Conservation (phyloP, 495 filamentous ascomycete genomes). For the Hamigera avellanea region DNA sequence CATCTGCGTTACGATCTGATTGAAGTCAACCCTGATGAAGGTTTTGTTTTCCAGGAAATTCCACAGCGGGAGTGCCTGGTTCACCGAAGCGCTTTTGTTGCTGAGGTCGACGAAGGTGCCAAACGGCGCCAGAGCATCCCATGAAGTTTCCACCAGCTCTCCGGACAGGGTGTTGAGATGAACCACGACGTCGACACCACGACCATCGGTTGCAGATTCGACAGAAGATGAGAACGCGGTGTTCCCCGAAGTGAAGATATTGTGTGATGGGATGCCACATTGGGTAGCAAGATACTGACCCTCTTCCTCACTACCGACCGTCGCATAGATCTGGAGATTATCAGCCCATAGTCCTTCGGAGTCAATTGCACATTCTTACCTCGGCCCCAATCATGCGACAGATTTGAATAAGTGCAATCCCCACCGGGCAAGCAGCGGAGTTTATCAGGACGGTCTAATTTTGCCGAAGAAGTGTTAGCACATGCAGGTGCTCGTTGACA, state of each 20-base stretch:
- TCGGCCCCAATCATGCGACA: slow-evolving; percentile 31
- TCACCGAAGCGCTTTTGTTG: slow-evolving; percentile 9
- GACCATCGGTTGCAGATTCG: slow-evolving; percentile 8
- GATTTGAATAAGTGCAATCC: slow-evolving; percentile 43
- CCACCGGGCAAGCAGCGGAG: slow-evolving; percentile 38
- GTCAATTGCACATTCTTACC: neutral
- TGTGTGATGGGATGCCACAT: slow-evolving; percentile 12
- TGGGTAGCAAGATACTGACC: slow-evolving; percentile 18
- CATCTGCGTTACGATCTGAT: too few relatives aligned
- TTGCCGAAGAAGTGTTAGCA: too few relatives aligned
- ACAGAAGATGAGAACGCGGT: slow-evolving; percentile 9
- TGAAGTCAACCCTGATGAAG: too few relatives aligned
- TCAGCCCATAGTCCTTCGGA: too few relatives aligned
- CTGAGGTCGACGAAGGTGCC: slow-evolving; percentile 36
- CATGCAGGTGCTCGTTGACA: too few relatives aligned
- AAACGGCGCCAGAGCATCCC: slow-evolving; percentile 25
- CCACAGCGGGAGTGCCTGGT: slow-evolving; percentile 12
- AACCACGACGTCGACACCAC: slow-evolving; percentile 19
- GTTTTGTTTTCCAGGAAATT: slow-evolving; percentile 30
- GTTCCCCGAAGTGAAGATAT: slow-evolving; percentile 12
- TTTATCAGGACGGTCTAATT: slow-evolving; percentile 46
- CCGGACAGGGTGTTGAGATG: slow-evolving; percentile 20
- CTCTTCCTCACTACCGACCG: slow-evolving; percentile 34
- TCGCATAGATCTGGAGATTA: slow-evolving; percentile 16
- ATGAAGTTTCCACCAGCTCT: neutral